Base-by-base conservation (phyloP, 768 basidiomycete genomes). In the Boletus reticuloceps region DNA sequence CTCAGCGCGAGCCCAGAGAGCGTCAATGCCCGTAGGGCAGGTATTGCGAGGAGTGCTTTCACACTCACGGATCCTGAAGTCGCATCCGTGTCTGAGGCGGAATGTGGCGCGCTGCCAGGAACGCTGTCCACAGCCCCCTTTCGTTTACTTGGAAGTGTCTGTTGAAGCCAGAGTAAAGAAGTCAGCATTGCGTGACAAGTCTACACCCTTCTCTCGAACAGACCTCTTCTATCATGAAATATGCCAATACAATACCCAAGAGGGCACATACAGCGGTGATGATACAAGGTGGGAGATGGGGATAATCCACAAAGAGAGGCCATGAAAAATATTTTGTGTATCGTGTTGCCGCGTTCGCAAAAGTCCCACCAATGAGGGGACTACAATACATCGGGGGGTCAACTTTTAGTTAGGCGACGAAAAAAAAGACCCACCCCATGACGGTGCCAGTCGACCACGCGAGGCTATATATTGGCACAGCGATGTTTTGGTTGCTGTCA, bases 401-500 rank as follows among this genome's bases (percentile, higher is more conserved):
- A 14, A 36, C 34, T 14, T 36, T 14, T 14, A 10, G 32, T 12
- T 13, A 36, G 34, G 14, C 34, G 13, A 36, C 8, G 2, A 10
- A 5, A 12, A 12, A 17, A 1, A 3, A 16, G n/a, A 52, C 29
- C 4, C 14, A 58, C 60, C 50, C 55, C 12, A 60, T 0, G 10
- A 57, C 9, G 12, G 20, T 29, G 17, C 54, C 59, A 0, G 37
- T 39, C 5, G 57, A 53, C 56, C 82, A 84, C 38, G 77, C 75
- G 13, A 85, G 67, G 12, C 79, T 79, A 58, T 82, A 85, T 13
- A 85, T 71, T 3, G 84, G 79, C 60, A 82, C 82, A 13, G 82
- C 82, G 20, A 77, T 59, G 6, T 80, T 77, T 68, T 84, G 82
- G 56, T 88, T 86, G 9, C 79, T 80, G 11, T 78, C 64, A 62